Conservation (phyloP, 176 grass and related monocot genomes). For the Pontederia crassipes region DNA sequence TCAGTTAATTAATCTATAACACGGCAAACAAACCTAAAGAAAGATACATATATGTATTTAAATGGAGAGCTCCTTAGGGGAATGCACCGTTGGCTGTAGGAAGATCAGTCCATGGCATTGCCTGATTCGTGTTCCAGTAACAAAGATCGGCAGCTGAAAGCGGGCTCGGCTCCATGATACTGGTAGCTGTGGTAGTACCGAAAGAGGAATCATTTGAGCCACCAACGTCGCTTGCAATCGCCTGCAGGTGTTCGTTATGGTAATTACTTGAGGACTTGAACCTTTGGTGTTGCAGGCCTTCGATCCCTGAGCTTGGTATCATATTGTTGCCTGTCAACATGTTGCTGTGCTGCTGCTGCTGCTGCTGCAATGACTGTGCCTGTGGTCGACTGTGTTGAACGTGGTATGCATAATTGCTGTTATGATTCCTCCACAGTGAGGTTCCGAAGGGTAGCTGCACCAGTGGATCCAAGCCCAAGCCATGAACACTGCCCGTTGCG, state of each 20-base stretch:
- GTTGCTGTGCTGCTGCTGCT: neutral
- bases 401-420: neutral
- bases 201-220: neutral
- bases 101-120: neutral
- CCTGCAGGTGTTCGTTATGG: neutral
- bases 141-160: neutral
- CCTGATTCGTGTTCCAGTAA: neutral
- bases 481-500: neutral
- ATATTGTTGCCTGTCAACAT: neutral
- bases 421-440: neutral
- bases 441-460: neutral
- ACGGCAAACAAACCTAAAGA: neutral
- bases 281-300: neutral
- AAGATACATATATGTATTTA: neutral
- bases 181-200: neutral
- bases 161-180: neutral
- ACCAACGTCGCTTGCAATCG: neutral
- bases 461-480: neutral
- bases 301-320: neutral
- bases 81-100: neutral
- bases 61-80: neutral
- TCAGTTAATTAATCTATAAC: no score
- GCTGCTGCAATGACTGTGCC: neutral
- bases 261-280: slow-evolving; percentile 1
- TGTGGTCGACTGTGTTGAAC: neutral